Percentiles rank a stretch among this genome's conserved stretches.
phyloP scores from a whole-genome alignment of 345 rosid species.

The Acer negundo region DNA sequence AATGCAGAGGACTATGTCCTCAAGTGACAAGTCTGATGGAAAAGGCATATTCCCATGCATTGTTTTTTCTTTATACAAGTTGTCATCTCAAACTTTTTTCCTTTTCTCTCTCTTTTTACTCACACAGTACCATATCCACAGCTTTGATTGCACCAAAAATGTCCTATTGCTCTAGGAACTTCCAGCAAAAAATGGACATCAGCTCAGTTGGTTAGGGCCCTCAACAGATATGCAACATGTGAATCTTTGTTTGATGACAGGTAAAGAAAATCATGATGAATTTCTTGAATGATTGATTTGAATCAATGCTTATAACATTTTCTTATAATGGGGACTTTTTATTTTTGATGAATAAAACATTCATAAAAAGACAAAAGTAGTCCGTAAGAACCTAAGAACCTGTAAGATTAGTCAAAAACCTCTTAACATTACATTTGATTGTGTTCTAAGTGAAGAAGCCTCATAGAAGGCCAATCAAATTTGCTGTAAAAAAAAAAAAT shows the following conservation, averaged over 20 bases:
- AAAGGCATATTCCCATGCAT: neutral
- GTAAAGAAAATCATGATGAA: neutral
- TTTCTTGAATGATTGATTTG: neutral
- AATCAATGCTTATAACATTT: neutral
- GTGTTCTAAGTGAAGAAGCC: no score
- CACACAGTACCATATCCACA: neutral
- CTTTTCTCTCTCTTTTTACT: neutral
- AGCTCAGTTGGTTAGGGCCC: slow-evolving; percentile 11
- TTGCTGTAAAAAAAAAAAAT: no score
- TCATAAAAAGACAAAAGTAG: no score
- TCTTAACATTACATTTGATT: no score
- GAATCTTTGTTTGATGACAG: slow-evolving; percentile 1
- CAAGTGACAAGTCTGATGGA: neutral
- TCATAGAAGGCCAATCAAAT: neutral
- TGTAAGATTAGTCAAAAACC: no score
- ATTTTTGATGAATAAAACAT: no score
- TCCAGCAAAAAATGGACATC: neutral
- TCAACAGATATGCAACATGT: slow-evolving; percentile 12
- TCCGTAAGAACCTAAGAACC: no score
- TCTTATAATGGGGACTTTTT: no score
- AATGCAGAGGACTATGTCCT: neutral
- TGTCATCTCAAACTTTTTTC: neutral
- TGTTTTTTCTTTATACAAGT: neutral
- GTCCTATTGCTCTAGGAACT: neutral
- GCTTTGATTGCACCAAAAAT: neutral